Conservation (phyloP, 805 yeast species). For the Saturnispora gosingensis region DNA sequence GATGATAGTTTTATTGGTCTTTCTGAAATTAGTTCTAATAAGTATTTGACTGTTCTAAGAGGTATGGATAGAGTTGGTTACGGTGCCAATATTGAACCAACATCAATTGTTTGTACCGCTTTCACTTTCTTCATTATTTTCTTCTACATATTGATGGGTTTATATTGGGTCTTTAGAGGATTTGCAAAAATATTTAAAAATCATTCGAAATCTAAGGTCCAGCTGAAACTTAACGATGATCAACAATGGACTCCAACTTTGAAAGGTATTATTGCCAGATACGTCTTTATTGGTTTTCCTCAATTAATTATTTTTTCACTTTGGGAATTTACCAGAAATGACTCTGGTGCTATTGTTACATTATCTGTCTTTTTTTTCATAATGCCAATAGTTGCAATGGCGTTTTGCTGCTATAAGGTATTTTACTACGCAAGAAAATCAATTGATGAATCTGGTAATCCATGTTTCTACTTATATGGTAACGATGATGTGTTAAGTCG, state of each 20-base stretch:
- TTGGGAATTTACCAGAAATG: slow-evolving; percentile 78
- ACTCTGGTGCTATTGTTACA: slow-evolving; percentile 84
- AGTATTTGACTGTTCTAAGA: slow-evolving; percentile 58
- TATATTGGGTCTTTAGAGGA: slow-evolving; percentile 44
- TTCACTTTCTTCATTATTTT: slow-evolving; percentile 76
- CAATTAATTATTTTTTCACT: slow-evolving; percentile 70
- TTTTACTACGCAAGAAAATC: slow-evolving; percentile 55
- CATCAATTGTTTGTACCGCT: slow-evolving; percentile 78
- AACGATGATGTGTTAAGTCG: slow-evolving; percentile 61
- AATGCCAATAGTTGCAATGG: slow-evolving; percentile 49
- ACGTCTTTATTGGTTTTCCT: slow-evolving; percentile 76
- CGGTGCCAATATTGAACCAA: slow-evolving; percentile 67
- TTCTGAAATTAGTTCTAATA: slow-evolving; percentile 40
- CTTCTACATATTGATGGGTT: slow-evolving; percentile 60
- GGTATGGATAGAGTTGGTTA: slow-evolving; percentile 83
- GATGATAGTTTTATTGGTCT: slow-evolving; percentile 7
- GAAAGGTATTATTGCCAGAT: slow-evolving; percentile 73
- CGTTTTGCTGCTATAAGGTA: slow-evolving; percentile 61
- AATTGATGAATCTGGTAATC: slow-evolving; percentile 52
- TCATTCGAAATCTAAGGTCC: not conserved
- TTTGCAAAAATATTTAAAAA: slow-evolving; percentile 3
- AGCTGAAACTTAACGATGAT: slow-evolving; percentile 29
- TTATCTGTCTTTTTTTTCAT: slow-evolving; percentile 65
- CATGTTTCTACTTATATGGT: slow-evolving; percentile 83
- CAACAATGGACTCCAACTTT: slow-evolving; percentile 48